phyloP scores from a whole-genome alignment of 768 basidiomycete species.

The Sporobolomyces pararoseus region DNA sequence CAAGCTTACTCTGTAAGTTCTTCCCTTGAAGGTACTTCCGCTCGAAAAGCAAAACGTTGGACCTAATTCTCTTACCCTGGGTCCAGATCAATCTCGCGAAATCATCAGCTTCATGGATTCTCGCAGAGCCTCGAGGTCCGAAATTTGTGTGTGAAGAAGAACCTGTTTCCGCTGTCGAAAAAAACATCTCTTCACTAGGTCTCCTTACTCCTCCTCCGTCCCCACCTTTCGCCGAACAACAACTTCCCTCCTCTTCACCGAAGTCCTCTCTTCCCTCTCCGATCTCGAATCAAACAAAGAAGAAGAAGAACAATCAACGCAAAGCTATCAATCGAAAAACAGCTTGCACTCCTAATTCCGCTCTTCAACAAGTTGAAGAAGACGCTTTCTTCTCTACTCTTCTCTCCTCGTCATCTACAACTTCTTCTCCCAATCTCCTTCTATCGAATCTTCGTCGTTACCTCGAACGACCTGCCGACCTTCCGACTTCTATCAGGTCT shows the following conservation, averaged over 20 bases:
- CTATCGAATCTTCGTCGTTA: conserved; percentile 13
- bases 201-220: conserved; percentile 27
- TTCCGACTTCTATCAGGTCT: not conserved
- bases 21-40: not conserved
- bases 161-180: not conserved
- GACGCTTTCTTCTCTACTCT: conserved; percentile 18
- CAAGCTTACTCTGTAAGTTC: conserved; percentile 27
- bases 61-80: too few relatives aligned
- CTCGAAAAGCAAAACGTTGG: too few relatives aligned
- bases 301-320: conserved; percentile 28
- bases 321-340: conserved; percentile 25
- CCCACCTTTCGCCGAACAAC: conserved; percentile 1
- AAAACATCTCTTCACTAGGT: not conserved
- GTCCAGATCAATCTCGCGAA: conserved; percentile 30
- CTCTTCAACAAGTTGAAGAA: not conserved
- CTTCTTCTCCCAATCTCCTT: conserved; percentile 12
- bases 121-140: conserved; percentile 5
- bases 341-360: not conserved
- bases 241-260: not conserved
- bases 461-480: conserved; percentile 22
- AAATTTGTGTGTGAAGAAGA: conserved; percentile 35
- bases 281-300: too few relatives aligned
- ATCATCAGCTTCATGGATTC: conserved; percentile 37
- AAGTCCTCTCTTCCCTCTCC: not conserved
- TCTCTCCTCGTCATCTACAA: not conserved